phyloP scores from a whole-genome alignment of 2,329 filamentous ascomycete species.

The Cylindrodendrum hubeiense region DNA sequence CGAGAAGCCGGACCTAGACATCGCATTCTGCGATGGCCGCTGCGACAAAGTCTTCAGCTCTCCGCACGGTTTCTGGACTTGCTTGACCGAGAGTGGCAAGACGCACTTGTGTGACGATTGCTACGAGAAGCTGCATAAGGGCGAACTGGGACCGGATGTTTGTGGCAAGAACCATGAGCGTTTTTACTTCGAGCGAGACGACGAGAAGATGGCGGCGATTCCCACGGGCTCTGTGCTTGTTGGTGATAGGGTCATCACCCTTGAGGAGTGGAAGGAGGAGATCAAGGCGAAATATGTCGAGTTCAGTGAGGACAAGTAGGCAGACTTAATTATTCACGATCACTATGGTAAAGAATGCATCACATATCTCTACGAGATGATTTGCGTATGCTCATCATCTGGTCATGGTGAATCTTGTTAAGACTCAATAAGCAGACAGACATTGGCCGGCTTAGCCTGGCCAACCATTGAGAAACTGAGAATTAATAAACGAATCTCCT shows the following conservation, averaged over 20 bases:
- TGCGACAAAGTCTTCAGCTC: neutral
- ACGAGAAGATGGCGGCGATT: slow-evolving; percentile 9
- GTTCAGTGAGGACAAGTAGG: neutral
- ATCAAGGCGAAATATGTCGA: slow-evolving; percentile 19
- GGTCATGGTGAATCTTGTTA: too few species aligned
- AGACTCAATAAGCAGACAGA: too few species aligned
- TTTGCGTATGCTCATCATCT: too few species aligned
- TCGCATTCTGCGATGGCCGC: slow-evolving; percentile 11
- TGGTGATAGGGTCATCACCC: slow-evolving; percentile 9
- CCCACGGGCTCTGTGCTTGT: slow-evolving; percentile 21
- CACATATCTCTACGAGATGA: neutral
- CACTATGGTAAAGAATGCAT: neutral
- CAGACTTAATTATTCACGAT: neutral
- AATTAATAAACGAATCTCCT: neutral
- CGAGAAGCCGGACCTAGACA: neutral
- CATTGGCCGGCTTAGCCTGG: neutral
- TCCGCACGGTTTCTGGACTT: slow-evolving; percentile 6
- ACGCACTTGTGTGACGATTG: neutral
- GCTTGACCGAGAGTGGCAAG: slow-evolving; percentile 1
- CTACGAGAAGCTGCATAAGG: neutral
- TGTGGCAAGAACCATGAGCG: slow-evolving; percentile 6
- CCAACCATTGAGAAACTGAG: neutral
- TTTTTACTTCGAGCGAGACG: slow-evolving; percentile 4
- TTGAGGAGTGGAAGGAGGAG: slow-evolving; percentile 27
- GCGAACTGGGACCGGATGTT: neutral